These are phyloP conservation scores for Phlyctochytrium planicorne DNA, from an alignment of 192 early-diverging fungal species.

Conservation along the genomic window DNA sequence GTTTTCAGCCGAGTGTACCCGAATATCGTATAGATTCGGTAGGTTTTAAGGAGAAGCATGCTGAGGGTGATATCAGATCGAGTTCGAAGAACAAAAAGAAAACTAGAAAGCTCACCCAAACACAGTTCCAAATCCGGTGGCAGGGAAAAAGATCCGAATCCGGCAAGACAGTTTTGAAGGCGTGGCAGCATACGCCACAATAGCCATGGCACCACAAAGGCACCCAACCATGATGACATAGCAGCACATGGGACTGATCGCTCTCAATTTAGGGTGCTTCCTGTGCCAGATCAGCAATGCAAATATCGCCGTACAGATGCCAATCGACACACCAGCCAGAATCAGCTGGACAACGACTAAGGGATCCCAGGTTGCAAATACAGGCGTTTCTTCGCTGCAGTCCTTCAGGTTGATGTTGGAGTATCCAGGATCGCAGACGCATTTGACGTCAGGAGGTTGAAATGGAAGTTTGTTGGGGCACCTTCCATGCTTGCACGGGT, in stretches of 20 bases:
- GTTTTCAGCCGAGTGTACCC: background rate
- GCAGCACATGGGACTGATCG: conserved; percentile 5
- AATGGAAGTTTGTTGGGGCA: conserved; percentile 10
- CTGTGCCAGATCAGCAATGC: background rate
- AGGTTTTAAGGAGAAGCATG: conserved; percentile 14
- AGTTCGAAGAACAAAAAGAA: background rate
- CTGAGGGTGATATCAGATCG: background rate
- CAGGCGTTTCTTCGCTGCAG: conserved; percentile 13
- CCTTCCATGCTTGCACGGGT: conserved; percentile 12
- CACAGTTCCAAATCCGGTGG: conserved; percentile 10
- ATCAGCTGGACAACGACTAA: background rate
- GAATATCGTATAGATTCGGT: conserved; percentile 16
- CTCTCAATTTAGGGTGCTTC: background rate
- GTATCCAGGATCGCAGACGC: conserved; percentile 13
- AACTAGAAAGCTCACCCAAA: conserved; percentile 3
- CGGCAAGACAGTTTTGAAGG: background rate
- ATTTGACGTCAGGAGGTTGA: conserved; percentile 3
- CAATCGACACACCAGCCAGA: background rate
- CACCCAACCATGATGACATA: conserved; percentile 8
- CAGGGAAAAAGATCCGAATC: conserved; percentile 9
- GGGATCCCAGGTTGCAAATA: background rate
- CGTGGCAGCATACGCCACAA: background rate
- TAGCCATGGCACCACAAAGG: background rate
- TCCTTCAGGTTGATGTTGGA: background rate
- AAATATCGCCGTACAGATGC: background rate